phyloP scores from a whole-genome alignment of 73 alveolate species.

The Durusdinium trenchii region DNA sequence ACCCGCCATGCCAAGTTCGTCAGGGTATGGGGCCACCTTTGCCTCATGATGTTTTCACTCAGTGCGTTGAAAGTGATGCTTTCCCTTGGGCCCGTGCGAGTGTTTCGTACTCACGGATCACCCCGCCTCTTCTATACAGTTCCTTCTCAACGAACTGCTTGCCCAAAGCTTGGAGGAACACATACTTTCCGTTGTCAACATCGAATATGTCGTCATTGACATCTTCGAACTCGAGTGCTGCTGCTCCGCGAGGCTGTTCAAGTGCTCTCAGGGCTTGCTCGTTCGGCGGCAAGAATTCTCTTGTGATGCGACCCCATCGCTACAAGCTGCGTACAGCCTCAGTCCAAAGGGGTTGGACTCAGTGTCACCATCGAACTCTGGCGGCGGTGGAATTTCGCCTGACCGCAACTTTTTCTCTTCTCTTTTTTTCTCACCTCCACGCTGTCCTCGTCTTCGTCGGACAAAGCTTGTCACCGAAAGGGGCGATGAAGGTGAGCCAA shows the following conservation, averaged over 20 bases:
- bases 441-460: neutral
- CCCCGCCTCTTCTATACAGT: neutral
- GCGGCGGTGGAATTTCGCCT: neutral
- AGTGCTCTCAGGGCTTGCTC: neutral
- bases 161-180: neutral
- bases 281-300: neutral
- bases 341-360: neutral
- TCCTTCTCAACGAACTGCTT: conserved; percentile 9
- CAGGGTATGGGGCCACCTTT: too few relatives aligned
- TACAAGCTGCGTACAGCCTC: neutral
- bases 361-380: neutral
- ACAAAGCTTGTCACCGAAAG: too few relatives aligned
- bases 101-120: conserved; percentile 30
- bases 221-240: conserved; percentile 13
- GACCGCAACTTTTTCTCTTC: neutral
- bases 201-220: neutral
- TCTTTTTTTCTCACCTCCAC: neutral
- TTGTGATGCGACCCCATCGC: neutral
- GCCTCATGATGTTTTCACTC: too few relatives aligned
- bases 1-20: too few relatives aligned
- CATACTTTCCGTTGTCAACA: neutral
- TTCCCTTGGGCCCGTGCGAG: too few relatives aligned
- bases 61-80: too few relatives aligned
- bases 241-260: too few relatives aligned
- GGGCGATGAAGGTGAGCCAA: neutral